Percentiles rank a stretch among this genome's conserved stretches.
These are phyloP conservation scores for Cryptosporidium ubiquitum DNA, from an alignment of 169 alveolate genomes.

Conservation along the genomic window DNA sequence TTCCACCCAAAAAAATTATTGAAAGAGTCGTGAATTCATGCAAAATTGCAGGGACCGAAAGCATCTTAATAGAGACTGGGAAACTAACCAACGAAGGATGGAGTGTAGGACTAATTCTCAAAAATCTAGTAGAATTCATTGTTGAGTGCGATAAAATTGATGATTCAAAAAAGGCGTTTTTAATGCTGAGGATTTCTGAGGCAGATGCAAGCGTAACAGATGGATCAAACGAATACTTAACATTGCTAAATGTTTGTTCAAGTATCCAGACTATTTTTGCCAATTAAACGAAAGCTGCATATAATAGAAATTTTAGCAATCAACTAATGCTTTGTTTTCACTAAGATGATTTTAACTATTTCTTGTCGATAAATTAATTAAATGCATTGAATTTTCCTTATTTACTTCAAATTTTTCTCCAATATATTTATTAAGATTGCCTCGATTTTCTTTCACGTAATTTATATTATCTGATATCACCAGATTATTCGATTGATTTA, in stretches of 20 bases:
- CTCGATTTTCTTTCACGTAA: neutral
- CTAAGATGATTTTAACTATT: neutral
- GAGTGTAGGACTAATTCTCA: constrained; percentile 8
- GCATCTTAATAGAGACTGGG: constrained; percentile 12
- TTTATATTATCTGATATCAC: neutral
- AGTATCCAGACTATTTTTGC: constrained; percentile 32
- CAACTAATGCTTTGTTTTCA: neutral
- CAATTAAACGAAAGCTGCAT: neutral
- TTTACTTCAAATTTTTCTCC: neutral
- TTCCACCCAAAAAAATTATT: constrained; percentile 77
- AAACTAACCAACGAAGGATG: constrained; percentile 46
- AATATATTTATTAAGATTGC: neutral
- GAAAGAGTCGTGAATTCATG: constrained; percentile 76
- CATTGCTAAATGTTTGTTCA: constrained; percentile 46
- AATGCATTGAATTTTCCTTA: neutral
- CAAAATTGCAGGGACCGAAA: constrained; percentile 59
- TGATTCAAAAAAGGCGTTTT: constrained; percentile 66
- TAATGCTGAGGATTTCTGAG: constrained; percentile 33
- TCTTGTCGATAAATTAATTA: neutral
- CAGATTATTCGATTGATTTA: neutral
- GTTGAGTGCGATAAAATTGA: neutral
- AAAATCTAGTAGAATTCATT: constrained; percentile 7
- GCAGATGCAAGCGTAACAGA: constrained; percentile 54
- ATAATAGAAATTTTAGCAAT: neutral
- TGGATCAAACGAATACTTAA: constrained; percentile 69